phyloP scores from a whole-genome alignment of 495 filamentous ascomycete genomes.

The Penicillium salamii region DNA sequence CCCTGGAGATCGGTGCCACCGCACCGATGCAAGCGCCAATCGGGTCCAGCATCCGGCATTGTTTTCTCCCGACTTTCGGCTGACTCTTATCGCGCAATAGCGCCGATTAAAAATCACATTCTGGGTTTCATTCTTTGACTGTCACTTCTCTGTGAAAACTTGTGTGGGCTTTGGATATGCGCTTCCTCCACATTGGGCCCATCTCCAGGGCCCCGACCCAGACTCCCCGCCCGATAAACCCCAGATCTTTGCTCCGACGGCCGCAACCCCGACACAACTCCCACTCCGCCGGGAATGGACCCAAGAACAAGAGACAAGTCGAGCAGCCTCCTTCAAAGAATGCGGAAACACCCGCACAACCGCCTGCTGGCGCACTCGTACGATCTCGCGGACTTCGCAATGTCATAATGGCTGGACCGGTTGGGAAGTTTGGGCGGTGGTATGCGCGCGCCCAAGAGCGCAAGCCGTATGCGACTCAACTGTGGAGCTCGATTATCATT shows the following conservation, averaged over 20 bases:
- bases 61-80: conserved; percentile 6
- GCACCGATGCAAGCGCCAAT: neutral
- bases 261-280: conserved; percentile 31
- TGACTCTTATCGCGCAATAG: conserved; percentile 8
- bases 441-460: conserved; percentile 69
- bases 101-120: neutral
- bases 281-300: conserved; percentile 8
- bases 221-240: conserved; percentile 14
- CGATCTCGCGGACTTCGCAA: conserved; percentile 57
- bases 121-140: neutral
- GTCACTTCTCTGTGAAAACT: neutral
- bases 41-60: neutral
- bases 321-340: neutral
- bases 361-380: conserved; percentile 38
- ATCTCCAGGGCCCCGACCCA: conserved; percentile 9
- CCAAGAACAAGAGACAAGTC: neutral
- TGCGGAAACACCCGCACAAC: too few relatives aligned
- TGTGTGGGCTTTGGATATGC: conserved; percentile 16
- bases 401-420: conserved; percentile 54
- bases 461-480: conserved; percentile 74
- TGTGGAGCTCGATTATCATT: conserved; percentile 70
- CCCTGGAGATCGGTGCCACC: neutral
- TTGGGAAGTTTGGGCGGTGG: conserved; percentile 37
- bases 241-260: conserved; percentile 16
- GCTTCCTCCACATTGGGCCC: conserved; percentile 17